Evolutionary conservation across 2,329 filamentous ascomycete genomes (phyloP), one percentile per base, ranked within the genome.

Genomic region (Dothiorella sarmentorum): DNA sequence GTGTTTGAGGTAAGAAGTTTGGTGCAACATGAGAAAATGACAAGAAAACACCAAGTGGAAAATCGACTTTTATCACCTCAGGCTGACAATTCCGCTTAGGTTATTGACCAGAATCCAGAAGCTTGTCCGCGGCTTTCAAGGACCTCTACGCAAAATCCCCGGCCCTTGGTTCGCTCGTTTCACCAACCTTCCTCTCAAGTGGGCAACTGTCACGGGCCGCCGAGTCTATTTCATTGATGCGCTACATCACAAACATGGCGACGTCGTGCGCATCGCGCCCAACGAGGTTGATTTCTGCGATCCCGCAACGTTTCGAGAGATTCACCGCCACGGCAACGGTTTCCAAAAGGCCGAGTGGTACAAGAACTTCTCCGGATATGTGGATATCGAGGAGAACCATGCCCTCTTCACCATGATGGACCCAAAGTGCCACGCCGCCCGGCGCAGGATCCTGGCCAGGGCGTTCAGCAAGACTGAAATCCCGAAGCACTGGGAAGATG

Each of bases 331-430:
- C 26, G 67, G 67, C 2, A 66, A 66, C 11, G 65, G 64, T 38
- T 70, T 61, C 49, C 42, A 26, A 18, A 62, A 52, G 47, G 33
- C 15, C 3, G 4, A 5, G 15, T 52, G 33, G 31, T 52, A 52
- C 33, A n/a, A 17, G 6, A 10, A 24, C 7, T 38, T 52, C 29
- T 7, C 18, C 10, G 45, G 45, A 7, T 33, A 51, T 29, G 15
- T 4, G 7, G 15, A n/a, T 7, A 18, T 3, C 11, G 15, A n/a
- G 13, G 29, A 29, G 20, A 66, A 68, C 7, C 62, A 61, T 4
- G 68, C 65, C 3, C 60, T 76, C 5, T 77, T 78, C 56, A 66
- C 68, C 11, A 73, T 76, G 71, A 64, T 63, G 0, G 69, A 75
- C 42, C 65, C 67, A 0, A 67, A 68, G 29, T 60, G 63, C 7